A percentile compares a stretch with the other conserved stretches of the same genome.
Evolutionary conservation across 2,329 filamentous ascomycete species (phyloP).

Genomic region (Proliferodiscus dingleyae): DNA sequence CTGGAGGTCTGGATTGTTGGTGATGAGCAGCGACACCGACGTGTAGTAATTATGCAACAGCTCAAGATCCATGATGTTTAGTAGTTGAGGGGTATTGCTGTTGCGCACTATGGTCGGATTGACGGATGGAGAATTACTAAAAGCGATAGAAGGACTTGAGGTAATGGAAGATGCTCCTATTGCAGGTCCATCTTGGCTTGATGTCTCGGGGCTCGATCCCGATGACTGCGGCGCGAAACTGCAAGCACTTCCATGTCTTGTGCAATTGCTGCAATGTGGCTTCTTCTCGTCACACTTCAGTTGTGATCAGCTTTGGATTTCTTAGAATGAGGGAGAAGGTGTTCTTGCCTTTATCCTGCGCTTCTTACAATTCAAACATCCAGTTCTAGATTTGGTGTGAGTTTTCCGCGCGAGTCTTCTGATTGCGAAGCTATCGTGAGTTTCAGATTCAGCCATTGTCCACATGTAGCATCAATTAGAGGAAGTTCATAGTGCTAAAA

Average conservation of each 20-base stretch:
- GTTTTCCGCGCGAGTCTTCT: slow-evolving; percentile 8
- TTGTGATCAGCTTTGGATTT: background rate
- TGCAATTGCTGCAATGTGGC: slow-evolving; percentile 34
- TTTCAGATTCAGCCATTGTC: too few species aligned
- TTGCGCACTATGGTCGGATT: background rate
- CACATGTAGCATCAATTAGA: too few species aligned
- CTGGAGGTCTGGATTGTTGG: slow-evolving; percentile 11
- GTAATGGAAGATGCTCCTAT: background rate
- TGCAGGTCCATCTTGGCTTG: background rate
- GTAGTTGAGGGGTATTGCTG: slow-evolving; percentile 1
- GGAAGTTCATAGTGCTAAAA: too few species aligned
- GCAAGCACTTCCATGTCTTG: slow-evolving; percentile 4
- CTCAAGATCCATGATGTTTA: slow-evolving; percentile 18
- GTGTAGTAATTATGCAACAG: slow-evolving; percentile 20
- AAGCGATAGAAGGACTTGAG: background rate
- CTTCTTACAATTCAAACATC: slow-evolving; percentile 9
- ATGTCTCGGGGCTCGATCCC: slow-evolving; percentile 1
- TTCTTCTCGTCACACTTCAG: slow-evolving; percentile 35
- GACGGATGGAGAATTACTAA: background rate
- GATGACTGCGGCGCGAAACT: background rate
- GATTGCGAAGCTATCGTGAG: background rate
- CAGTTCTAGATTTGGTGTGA: slow-evolving; percentile 11
- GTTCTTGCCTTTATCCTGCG: slow-evolving; percentile 8
- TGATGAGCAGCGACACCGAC: slow-evolving; percentile 15
- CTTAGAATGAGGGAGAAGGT: background rate